phyloP scores from a whole-genome alignment of 2,329 filamentous ascomycete species.

The Neofusicoccum umdonicola region DNA sequence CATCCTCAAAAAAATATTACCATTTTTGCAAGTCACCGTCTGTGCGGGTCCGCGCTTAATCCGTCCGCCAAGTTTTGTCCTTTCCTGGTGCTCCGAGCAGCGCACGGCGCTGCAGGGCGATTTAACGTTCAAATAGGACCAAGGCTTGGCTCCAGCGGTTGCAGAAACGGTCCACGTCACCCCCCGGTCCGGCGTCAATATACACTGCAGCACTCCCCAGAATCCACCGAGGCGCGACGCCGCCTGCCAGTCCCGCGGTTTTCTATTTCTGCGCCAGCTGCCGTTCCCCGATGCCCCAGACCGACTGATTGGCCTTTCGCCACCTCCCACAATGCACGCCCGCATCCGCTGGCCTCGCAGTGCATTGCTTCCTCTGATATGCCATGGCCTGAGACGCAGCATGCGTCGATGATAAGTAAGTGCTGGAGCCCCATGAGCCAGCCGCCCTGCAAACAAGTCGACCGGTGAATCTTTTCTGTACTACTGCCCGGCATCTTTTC shows the following conservation, averaged over 20 bases:
- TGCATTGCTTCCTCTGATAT: background rate
- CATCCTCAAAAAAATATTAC: slow-evolving; percentile 18
- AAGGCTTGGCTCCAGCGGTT: slow-evolving; percentile 12
- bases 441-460: slow-evolving; percentile 5
- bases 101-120: slow-evolving; percentile 7
- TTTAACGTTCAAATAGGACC: slow-evolving; percentile 16
- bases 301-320: slow-evolving; percentile 15
- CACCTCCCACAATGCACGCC: slow-evolving; percentile 12
- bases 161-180: slow-evolving; percentile 31
- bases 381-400: slow-evolving; percentile 10
- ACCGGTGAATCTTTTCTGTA: slow-evolving; percentile 1
- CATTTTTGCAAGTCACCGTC: slow-evolving; percentile 15
- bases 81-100: background rate
- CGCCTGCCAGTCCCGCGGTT: background rate
- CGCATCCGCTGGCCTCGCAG: slow-evolving; percentile 14
- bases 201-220: slow-evolving; percentile 22
- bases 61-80: background rate
- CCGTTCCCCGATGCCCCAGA: slow-evolving; percentile 13
- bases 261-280: slow-evolving; percentile 6
- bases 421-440: slow-evolving; percentile 12
- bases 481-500: slow-evolving; percentile 2
- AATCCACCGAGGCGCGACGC: background rate
- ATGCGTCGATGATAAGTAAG: slow-evolving; percentile 18
- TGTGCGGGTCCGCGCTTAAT: slow-evolving; percentile 6
- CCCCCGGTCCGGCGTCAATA: slow-evolving; percentile 25